Base-by-base conservation (phyloP, 2,329 filamentous ascomycete species). In the Graphilbum ipis-grandicollis region DNA sequence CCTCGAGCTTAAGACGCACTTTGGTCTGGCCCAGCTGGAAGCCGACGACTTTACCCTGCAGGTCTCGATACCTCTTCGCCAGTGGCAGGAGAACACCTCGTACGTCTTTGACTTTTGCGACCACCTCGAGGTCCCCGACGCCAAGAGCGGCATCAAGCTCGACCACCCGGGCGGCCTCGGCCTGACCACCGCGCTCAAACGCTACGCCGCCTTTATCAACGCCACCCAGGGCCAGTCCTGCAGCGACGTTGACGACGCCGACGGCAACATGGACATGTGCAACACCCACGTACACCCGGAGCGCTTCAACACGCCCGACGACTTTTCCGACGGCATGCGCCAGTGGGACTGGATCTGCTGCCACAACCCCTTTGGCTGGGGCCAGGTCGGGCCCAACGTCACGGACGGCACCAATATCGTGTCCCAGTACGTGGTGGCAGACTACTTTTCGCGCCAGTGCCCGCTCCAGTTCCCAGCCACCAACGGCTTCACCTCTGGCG, bases 291-390 rank as follows among this genome's bases (percentile, higher is more conserved):
- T 28, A 21, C 63, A 71, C 47, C 51, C 46, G 3, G 19, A 29
- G 9, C n/a, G 13, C 3, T 38, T 38, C 31, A 55, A 55, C 28
- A 56, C 63, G 45, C 49, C 52, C 45, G 50, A 52, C 38, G 55
- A 59, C 37, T 38, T 55, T n/a, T n/a, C n/a, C n/a, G 43, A 40
- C 3, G 45, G 53, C 21, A 57, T 66, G 48, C 54, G 66, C 3
- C 66, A 70, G 44, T 72, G 67, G 68, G 50, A 56, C 7, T 72
- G 66, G 66, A 58, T 72, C 51, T 55, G 63, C 8, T 72, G 68
- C 55, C 69, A 71, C 50, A 54, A 58, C 38, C 54, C 40, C 22
- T 41, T 44, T 40, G 40, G 42, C 40, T 44, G 40, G 45, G 57
- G 54, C 50, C 53, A 57, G 40, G 57, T 58, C 45, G 64, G 63